Conservation (phyloP, 306 rosid genomes). For the Dryas alaskensis region DNA sequence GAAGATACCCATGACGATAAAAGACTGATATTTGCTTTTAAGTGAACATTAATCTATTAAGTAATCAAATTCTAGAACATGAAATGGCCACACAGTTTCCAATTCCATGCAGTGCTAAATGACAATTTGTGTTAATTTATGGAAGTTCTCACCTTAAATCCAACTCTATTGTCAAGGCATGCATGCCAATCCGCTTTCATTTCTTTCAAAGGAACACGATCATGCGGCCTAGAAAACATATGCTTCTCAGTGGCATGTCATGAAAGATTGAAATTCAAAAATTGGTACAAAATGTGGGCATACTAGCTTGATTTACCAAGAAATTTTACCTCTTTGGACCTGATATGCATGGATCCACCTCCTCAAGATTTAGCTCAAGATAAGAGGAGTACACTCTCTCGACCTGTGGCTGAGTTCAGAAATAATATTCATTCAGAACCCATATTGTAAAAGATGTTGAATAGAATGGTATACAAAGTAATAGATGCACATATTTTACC, state of each 20-base stretch:
- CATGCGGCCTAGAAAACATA: slow-evolving; percentile 76
- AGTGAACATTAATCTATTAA: background rate
- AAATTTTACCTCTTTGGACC: slow-evolving; percentile 87
- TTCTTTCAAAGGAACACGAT: slow-evolving; percentile 85
- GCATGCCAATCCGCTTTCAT: slow-evolving; percentile 94
- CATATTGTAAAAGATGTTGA: slow-evolving; percentile 11
- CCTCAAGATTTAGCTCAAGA: slow-evolving; percentile 71
- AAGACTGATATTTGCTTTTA: background rate
- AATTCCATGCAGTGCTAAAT: background rate
- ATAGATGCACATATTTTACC: slow-evolving; percentile 35
- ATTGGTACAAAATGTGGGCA: slow-evolving; percentile 17
- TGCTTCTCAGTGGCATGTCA: slow-evolving; percentile 23
- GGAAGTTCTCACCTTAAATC: slow-evolving; percentile 72
- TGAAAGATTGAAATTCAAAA: slow-evolving; percentile 12
- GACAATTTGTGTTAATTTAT: background rate
- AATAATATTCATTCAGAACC: slow-evolving; percentile 30
- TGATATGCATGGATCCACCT: slow-evolving; percentile 86
- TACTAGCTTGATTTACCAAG: slow-evolving; percentile 1
- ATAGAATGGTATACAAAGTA: slow-evolving; percentile 2
- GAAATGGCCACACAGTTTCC: background rate
- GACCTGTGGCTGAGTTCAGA: slow-evolving; percentile 65
- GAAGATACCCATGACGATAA: background rate
- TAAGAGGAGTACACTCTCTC: slow-evolving; percentile 80
- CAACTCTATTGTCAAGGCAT: slow-evolving; percentile 88
- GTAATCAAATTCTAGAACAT: background rate